phyloP scores from a whole-genome alignment of 345 rosid genomes.

The Carallia brachiata region DNA sequence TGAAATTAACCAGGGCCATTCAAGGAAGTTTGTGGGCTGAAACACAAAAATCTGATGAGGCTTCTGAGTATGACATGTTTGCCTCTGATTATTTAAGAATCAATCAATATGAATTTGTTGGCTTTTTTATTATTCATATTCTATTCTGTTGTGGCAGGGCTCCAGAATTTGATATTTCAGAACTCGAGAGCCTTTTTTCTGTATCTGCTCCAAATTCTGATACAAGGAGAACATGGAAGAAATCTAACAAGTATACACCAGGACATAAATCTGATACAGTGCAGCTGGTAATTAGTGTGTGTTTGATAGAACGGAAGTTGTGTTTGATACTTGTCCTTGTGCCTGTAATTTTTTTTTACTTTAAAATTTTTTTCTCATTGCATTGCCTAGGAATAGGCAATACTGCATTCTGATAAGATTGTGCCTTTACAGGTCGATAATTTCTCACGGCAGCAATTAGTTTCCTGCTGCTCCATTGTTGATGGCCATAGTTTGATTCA shows the following conservation, averaged over 20 bases:
- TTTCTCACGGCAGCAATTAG: too few relatives aligned
- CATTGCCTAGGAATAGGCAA: neutral
- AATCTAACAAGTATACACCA: constrained; percentile 43
- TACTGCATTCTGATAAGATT: too few relatives aligned
- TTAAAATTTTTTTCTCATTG: neutral
- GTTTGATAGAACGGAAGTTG: constrained; percentile 1
- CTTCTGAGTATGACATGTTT: constrained; percentile 47
- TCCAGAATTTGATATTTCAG: constrained; percentile 75
- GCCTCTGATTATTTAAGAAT: constrained; percentile 8
- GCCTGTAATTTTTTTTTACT: neutral
- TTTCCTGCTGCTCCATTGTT: too few relatives aligned
- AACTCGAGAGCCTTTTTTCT: constrained; percentile 80
- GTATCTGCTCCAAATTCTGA: constrained; percentile 53
- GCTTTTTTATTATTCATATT: constrained; percentile 16
- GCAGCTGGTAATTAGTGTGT: constrained; percentile 66
- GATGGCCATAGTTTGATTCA: too few relatives aligned
- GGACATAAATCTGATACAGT: constrained; percentile 66
- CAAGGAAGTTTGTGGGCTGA: constrained; percentile 93
- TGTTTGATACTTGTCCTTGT: constrained; percentile 3
- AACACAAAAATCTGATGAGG: constrained; percentile 70
- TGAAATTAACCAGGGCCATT: constrained; percentile 80
- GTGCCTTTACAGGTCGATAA: too few relatives aligned
- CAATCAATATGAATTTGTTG: constrained; percentile 1
- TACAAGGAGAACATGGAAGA: constrained; percentile 37
- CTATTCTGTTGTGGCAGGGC: constrained; percentile 44